Conservation (phyloP, 176 grass and related monocot species). For the Carex littledalei region DNA sequence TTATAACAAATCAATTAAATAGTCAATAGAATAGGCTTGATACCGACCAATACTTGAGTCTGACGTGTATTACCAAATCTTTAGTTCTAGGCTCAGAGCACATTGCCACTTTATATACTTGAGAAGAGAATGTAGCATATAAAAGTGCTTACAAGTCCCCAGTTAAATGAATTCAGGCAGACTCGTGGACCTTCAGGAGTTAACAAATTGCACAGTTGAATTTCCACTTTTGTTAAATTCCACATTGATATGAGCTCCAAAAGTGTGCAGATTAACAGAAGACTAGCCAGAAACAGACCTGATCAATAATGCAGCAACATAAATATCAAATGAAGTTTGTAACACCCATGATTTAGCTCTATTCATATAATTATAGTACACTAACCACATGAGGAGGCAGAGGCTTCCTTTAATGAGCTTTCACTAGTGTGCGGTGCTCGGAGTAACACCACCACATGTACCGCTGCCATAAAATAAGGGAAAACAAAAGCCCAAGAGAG, state of each 20-base stretch:
- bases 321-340: background rate
- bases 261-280: constrained; percentile 72
- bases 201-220: constrained; percentile 90
- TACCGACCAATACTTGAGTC: background rate
- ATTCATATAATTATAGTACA: background rate
- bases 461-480: constrained; percentile 83
- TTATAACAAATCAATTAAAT: background rate
- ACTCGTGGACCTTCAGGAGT: constrained; percentile 79
- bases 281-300: constrained; percentile 59
- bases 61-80: background rate
- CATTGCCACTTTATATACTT: background rate
- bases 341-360: background rate
- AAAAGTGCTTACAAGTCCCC: constrained; percentile 79
- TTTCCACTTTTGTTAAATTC: constrained; percentile 92
- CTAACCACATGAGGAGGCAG: constrained; percentile 65
- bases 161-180: constrained; percentile 80
- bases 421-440: constrained; percentile 51
- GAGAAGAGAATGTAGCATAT: background rate
- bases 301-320: background rate
- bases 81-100: background rate
- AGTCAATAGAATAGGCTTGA: background rate
- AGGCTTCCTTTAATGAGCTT: constrained; percentile 51
- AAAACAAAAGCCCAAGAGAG: constrained; percentile 92
- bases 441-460: constrained; percentile 61
- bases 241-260: constrained; percentile 92